Conservation (phyloP, 768 basidiomycete species). For the Agaricus subrufescens region DNA sequence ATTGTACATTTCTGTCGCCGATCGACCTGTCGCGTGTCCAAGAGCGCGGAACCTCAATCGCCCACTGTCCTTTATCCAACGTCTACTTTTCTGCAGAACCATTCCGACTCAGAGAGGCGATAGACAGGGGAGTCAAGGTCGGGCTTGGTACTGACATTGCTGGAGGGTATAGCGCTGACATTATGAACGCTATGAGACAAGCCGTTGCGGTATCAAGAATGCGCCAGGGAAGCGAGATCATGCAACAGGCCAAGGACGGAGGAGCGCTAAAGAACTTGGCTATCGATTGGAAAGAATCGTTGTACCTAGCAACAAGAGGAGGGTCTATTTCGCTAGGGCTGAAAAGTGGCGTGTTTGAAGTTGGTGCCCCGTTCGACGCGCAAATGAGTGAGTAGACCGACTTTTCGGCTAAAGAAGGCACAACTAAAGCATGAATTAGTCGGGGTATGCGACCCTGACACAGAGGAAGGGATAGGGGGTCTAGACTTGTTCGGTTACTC, state of each 20-base stretch:
- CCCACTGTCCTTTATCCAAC: slow-evolving; percentile 89
- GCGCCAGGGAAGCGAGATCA: slow-evolving; percentile 48
- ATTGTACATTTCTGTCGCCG: slow-evolving; percentile 76
- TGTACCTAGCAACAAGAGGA: slow-evolving; percentile 80
- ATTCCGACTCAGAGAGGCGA: slow-evolving; percentile 67
- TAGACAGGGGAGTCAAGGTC: slow-evolving; percentile 56
- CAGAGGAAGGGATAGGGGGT: slow-evolving; percentile 45
- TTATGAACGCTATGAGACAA: slow-evolving; percentile 77
- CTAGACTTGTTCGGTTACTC: slow-evolving; percentile 61
- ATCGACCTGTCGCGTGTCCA: slow-evolving; percentile 49
- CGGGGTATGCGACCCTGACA: slow-evolving; percentile 36
- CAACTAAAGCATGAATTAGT: slow-evolving; percentile 29
- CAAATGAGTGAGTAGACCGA: slow-evolving; percentile 53
- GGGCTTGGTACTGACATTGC: slow-evolving; percentile 86
- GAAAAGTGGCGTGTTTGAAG: slow-evolving; percentile 45
- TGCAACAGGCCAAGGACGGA: slow-evolving; percentile 11
- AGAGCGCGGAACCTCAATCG: slow-evolving; percentile 53
- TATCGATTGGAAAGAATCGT: slow-evolving; percentile 76
- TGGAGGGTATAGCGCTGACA: slow-evolving; percentile 77
- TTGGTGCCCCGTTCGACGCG: slow-evolving; percentile 69
- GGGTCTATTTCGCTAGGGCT: slow-evolving; percentile 70
- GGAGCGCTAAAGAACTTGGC: slow-evolving; percentile 27
- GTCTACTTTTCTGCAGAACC: slow-evolving; percentile 76
- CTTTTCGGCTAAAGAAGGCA: not conserved
- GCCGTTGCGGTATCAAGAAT: slow-evolving; percentile 70